Conservation (phyloP, 106 monocot species). For the Dendrobium nobile region DNA sequence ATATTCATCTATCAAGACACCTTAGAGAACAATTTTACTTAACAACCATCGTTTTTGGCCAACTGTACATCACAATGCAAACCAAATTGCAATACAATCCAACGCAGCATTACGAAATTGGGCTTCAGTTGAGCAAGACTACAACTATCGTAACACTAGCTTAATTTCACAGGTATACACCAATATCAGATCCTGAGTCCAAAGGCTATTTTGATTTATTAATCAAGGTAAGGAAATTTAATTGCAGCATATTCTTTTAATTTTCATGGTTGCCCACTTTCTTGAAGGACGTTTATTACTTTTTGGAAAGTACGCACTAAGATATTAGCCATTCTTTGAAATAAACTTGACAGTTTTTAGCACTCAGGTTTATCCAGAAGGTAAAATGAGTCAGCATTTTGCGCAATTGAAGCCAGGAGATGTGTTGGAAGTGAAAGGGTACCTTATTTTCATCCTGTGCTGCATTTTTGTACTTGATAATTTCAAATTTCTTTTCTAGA, state of each 20-base stretch:
- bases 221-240: conserved; percentile 64
- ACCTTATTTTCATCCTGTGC: background rate
- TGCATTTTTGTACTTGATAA: background rate
- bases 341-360: background rate
- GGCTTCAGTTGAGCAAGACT: background rate
- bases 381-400: conserved; percentile 96
- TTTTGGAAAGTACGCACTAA: background rate
- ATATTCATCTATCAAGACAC: background rate
- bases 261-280: background rate
- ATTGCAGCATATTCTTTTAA: background rate
- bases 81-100: background rate
- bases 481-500: background rate
- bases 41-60: background rate
- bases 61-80: background rate
- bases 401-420: conserved; percentile 81
- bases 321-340: background rate
- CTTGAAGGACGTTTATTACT: background rate
- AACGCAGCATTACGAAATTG: background rate
- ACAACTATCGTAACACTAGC: background rate
- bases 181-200: conserved; percentile 90
- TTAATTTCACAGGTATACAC: conserved; percentile 67
- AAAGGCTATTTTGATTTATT: conserved; percentile 94
- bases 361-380: conserved; percentile 87
- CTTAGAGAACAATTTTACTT: background rate
- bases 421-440: conserved; percentile 95